A percentile compares a stretch with the other conserved stretches of the same genome.
Evolutionary conservation across 2,329 filamentous ascomycete genomes (phyloP).

Genomic region (Claviceps humidiphila): DNA sequence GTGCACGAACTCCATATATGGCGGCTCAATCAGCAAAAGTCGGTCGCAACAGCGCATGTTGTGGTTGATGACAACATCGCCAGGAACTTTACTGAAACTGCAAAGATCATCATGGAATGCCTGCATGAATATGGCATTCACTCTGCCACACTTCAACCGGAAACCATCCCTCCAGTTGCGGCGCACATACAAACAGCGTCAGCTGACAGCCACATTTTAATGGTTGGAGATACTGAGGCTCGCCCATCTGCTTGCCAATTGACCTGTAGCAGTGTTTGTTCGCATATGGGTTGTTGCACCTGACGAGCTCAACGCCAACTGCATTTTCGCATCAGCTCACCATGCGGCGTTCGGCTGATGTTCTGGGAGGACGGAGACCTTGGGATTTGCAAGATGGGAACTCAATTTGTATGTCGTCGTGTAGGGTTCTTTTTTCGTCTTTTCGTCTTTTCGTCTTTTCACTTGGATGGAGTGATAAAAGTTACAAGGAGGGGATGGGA

Average conservation of each 20-base stretch:
- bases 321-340: background rate
- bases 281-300: constrained; percentile 37
- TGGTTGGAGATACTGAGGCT: constrained; percentile 12
- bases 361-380: background rate
- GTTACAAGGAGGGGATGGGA: too few species aligned
- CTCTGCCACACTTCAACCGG: constrained; percentile 57
- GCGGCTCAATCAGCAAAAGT: constrained; percentile 57
- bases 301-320: background rate
- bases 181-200: constrained; percentile 5
- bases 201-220: constrained; percentile 7
- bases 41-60: constrained; percentile 57
- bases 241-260: constrained; percentile 32
- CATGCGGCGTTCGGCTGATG: background rate
- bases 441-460: too few species aligned
- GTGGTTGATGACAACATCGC: constrained; percentile 46
- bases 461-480: too few species aligned
- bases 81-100: constrained; percentile 44
- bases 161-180: constrained; percentile 19
- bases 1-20: constrained; percentile 65
- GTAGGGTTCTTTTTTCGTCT: too few species aligned
- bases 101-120: constrained; percentile 51
- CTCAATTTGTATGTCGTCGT: too few species aligned
- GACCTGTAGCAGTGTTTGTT: constrained; percentile 36
- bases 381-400: background rate
- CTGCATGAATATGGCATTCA: constrained; percentile 64